Evolutionary conservation across 352 stramenopile genomes (phyloP), one percentile per base, ranked within the genome.

Genomic region (Phytophthora litchii): DNA sequence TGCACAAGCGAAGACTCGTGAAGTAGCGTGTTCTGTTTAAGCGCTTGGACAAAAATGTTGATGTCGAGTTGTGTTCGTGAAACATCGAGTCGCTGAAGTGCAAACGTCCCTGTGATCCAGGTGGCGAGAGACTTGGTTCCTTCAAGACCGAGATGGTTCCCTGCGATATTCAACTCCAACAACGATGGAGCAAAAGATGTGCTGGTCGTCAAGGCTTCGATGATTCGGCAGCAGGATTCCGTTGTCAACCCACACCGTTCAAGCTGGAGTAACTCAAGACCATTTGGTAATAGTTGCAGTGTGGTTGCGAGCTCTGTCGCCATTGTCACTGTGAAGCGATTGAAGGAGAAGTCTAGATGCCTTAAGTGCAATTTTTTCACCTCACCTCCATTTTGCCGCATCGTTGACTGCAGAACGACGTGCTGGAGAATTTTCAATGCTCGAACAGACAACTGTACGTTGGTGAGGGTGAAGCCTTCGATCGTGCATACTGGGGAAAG

Each of bases 311-410:
- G 50, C 11, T 75, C 68, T 4, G 62, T 60, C 0, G 74, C 68
- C 82, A 88, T 89, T 6, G 60, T 35, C 13, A 62, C 42, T 7
- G 79, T 82, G 51, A 91, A 84, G 4, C 44, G 21, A 37, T 93
- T 91, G 57, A 87, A 88, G 27, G 84, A 93, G 14, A 91, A 58
- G 25, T 93, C 74, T 4, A 91, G 46, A 1, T 64, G 66, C 3
- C 70, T 64, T 11, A 93, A 64, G 12, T 59, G 59, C 7, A 76
- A n/a, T 4, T 51, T 57, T n/a, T 53, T 49, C 34, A 59, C 19
- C 1, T 61, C 23, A 7, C 25, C 12, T 11, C 41, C 4, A 21
- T 21, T 45, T 16, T 55, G 56, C 17, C 80, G 75, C 43, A 89
- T 83, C 12, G 70, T 79, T 1, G 77, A 84, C 45, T 86, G 73